Conservation (phyloP, 345 rosid genomes). For the Arabis alpina region DNA sequence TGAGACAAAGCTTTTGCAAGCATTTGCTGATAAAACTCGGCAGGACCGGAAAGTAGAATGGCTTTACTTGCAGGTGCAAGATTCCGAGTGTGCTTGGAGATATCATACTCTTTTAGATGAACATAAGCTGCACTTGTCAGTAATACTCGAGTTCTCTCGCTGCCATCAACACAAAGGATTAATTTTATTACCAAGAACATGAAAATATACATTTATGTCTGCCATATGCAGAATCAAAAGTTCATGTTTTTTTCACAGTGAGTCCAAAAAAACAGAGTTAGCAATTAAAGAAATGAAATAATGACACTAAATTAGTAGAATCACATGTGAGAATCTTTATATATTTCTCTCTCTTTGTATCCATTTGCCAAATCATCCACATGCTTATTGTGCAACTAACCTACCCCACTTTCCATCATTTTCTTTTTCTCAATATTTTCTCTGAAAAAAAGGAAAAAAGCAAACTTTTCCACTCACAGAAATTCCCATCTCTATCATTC, state of each 20-base stretch:
- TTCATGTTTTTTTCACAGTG: not conserved
- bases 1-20: slow-evolving; percentile 93
- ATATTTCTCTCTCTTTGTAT: slow-evolving; percentile 11
- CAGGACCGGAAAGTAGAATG: slow-evolving; percentile 89
- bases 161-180: slow-evolving; percentile 42
- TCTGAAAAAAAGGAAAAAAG: slow-evolving; percentile 2
- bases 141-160: slow-evolving; percentile 66
- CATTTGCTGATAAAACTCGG: slow-evolving; percentile 89
- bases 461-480: slow-evolving; percentile 17
- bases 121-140: slow-evolving; percentile 87
- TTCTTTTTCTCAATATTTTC: slow-evolving; percentile 34
- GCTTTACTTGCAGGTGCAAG: slow-evolving; percentile 91
- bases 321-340: slow-evolving; percentile 43
- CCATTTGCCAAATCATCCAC: slow-evolving; percentile 45
- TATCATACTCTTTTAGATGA: slow-evolving; percentile 76
- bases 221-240: not conserved
- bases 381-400: slow-evolving; percentile 48
- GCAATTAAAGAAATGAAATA: not conserved
- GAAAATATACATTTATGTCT: no score
- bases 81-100: slow-evolving; percentile 86
- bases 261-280: not conserved
- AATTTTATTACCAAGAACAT: slow-evolving; percentile 13
- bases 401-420: slow-evolving; percentile 41
- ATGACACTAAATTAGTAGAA: slow-evolving; percentile 29
- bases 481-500: slow-evolving; percentile 30